phyloP scores from a whole-genome alignment of 768 basidiomycete species.

The Amanita thiersii region DNA sequence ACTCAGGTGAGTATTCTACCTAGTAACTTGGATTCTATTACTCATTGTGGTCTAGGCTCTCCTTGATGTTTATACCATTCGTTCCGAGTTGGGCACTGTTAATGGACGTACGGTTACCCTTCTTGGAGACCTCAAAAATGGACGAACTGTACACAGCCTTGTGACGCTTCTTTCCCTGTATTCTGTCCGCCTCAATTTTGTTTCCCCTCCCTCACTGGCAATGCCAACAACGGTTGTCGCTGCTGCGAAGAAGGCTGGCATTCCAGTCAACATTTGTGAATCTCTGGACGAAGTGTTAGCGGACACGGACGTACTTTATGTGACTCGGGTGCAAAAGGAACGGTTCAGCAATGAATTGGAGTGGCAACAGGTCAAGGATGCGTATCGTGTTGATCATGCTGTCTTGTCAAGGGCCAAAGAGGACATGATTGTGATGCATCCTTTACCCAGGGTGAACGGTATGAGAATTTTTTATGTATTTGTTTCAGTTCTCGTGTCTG shows the following conservation, averaged over 20 bases:
- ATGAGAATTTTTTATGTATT: conserved; percentile 13
- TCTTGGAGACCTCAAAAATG: conserved; percentile 96
- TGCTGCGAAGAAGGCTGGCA: conserved; percentile 77
- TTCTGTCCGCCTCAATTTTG: conserved; percentile 91
- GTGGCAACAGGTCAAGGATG: conserved; percentile 88
- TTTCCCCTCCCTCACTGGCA: conserved; percentile 75
- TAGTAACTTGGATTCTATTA: conserved; percentile 1
- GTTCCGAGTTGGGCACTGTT: conserved; percentile 95
- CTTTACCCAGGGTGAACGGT: conserved; percentile 91
- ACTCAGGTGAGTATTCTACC: conserved; percentile 63
- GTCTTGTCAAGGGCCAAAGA: conserved; percentile 90
- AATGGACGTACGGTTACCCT: conserved; percentile 91
- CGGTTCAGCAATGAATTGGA: conserved; percentile 75
- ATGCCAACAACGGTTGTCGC: conserved; percentile 87
- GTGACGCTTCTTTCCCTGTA: conserved; percentile 90
- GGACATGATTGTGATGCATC: conserved; percentile 99
- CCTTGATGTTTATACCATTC: conserved; percentile 88
- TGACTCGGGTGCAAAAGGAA: conserved; percentile 94
- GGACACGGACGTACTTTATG: conserved; percentile 94
- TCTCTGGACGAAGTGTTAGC: conserved; percentile 86
- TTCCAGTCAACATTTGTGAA: conserved; percentile 73
- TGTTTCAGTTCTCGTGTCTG: not conserved
- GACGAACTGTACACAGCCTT: conserved; percentile 93
- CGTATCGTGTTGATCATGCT: conserved; percentile 90
- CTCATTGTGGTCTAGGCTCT: conserved; percentile 46